Evolutionary conservation across 2,329 filamentous ascomycete genomes (phyloP).

Genomic region (Cladophialophora exuberans): DNA sequence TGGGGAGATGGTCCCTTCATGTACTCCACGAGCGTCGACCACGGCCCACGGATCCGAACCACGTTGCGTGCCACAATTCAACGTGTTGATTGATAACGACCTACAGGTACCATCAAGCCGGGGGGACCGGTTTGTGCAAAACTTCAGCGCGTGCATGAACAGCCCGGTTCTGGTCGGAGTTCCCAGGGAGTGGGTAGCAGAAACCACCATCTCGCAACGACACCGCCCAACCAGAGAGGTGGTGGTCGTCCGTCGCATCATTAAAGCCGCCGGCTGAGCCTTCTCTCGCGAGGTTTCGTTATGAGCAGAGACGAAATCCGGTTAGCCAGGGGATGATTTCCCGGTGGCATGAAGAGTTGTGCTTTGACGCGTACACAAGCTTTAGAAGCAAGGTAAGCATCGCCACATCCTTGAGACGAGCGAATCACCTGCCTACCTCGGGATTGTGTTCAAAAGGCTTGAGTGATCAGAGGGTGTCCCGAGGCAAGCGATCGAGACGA

Average conservation of each 20-base stretch:
- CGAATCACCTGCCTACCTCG: not conserved
- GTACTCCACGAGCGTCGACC: constrained; percentile 1
- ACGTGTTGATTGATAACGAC: constrained; percentile 6
- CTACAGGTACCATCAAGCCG: not conserved
- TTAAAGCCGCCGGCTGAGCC: not conserved
- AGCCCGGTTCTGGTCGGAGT: not conserved
- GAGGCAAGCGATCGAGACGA: not conserved
- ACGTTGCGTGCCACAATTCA: not conserved
- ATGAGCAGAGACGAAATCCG: constrained; percentile 3
- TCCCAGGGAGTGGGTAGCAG: not conserved
- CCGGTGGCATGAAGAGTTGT: not conserved
- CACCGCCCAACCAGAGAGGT: not conserved
- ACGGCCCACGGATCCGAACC: constrained; percentile 1
- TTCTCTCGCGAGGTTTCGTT: not conserved
- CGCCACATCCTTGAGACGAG: constrained; percentile 2
- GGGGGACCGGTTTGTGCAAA: constrained; percentile 4
- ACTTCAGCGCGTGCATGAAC: not conserved
- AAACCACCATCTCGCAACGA: not conserved
- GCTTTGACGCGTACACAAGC: constrained; percentile 13
- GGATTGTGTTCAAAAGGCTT: not conserved
- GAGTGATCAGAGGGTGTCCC: not conserved
- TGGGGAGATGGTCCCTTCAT: constrained; percentile 7
- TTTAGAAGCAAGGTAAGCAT: constrained; percentile 8
- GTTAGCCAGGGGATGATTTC: not conserved
- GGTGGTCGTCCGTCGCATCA: not conserved